Conservation (phyloP, 345 rosid genomes). For the Hibiscus syriacus region DNA sequence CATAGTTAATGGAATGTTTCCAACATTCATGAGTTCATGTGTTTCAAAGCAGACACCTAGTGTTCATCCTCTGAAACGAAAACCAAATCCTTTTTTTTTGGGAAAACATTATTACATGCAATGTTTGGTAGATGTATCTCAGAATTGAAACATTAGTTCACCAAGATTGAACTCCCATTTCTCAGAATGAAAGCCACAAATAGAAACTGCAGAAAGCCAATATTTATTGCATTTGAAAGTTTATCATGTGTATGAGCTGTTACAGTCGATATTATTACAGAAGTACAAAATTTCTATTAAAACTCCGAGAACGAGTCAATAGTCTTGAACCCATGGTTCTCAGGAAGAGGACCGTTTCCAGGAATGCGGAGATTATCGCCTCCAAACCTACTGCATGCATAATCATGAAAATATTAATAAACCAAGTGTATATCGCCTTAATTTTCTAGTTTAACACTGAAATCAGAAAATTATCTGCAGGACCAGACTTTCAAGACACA, state of each 20-base stretch:
- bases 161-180: not conserved
- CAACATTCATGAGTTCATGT: not conserved
- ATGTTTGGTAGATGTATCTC: too few species aligned
- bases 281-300: conserved; percentile 23
- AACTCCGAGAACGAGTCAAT: conserved; percentile 49
- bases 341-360: conserved; percentile 58
- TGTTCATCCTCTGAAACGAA: too few species aligned
- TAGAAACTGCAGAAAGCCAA: not conserved
- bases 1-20: not conserved
- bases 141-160: not conserved
- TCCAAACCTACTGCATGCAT: conserved; percentile 38
- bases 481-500: not conserved
- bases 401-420: not conserved
- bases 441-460: not conserved
- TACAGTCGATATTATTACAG: not conserved
- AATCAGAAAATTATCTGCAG: not conserved
- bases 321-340: conserved; percentile 62
- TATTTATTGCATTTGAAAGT: conserved; percentile 7
- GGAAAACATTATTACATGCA: too few species aligned
- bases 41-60: too few species aligned
- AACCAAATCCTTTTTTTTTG: too few species aligned
- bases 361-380: conserved; percentile 54
- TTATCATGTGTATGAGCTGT: not conserved
- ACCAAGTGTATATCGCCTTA: not conserved
- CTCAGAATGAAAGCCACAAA: not conserved